These are phyloP conservation scores for Maudiozyma humilis DNA, from an alignment of 1,139 yeast species.

Conservation along the genomic window DNA sequence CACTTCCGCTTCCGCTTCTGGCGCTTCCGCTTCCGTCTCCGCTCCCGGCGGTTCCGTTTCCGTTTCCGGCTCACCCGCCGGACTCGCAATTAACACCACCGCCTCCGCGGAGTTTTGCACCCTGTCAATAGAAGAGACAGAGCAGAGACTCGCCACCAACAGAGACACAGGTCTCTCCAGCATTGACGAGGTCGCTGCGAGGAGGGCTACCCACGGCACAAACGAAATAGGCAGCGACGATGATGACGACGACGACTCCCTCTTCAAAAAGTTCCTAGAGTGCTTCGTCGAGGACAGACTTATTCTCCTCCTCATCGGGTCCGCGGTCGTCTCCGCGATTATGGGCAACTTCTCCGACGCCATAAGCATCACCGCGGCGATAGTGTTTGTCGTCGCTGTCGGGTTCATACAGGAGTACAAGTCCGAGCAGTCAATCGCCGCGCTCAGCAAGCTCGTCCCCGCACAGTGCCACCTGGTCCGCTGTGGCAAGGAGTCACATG, in stretches of 20 bases:
- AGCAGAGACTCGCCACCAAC: constrained; percentile 55
- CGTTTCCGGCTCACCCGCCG: too few relatives aligned
- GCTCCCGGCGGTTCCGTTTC: too few relatives aligned
- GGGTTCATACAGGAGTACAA: constrained; percentile 96
- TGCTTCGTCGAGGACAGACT: constrained; percentile 80
- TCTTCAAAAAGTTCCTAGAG: constrained; percentile 62
- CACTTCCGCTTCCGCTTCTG: too few relatives aligned
- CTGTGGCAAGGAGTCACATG: constrained; percentile 60
- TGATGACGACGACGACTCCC: constrained; percentile 30
- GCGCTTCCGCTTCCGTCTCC: too few relatives aligned
- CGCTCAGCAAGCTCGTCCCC: constrained; percentile 83
- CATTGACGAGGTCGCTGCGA: constrained; percentile 57
- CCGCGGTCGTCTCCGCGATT: constrained; percentile 73
- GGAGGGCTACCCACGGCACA: constrained; percentile 66
- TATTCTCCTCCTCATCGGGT: too few relatives aligned
- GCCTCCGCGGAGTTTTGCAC: constrained; percentile 42
- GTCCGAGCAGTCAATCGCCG: constrained; percentile 87
- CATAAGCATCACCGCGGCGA: constrained; percentile 77
- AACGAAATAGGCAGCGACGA: constrained; percentile 26
- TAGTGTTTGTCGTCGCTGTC: constrained; percentile 82
- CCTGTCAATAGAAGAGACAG: constrained; percentile 54
- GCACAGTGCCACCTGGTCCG: constrained; percentile 87
- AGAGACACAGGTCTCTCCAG: constrained; percentile 49
- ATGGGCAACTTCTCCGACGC: constrained; percentile 96
- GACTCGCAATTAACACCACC: constrained; percentile 25